phyloP scores from a whole-genome alignment of 805 yeast species.

The Nakazawaea sp. region DNA sequence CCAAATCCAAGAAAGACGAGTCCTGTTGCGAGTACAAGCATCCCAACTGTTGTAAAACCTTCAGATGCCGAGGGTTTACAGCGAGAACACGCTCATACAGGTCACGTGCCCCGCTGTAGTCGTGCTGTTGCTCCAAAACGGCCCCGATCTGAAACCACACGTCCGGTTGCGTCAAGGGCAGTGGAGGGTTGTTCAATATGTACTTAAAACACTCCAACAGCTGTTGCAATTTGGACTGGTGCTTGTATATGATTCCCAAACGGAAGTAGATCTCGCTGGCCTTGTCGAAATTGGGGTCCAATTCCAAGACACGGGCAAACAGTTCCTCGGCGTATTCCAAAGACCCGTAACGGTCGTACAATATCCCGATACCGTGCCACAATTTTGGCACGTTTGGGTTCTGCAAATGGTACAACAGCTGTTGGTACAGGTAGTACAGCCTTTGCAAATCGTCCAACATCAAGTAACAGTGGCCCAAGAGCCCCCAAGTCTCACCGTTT shows the following conservation, averaged over 20 bases:
- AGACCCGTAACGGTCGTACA: constrained; percentile 94
- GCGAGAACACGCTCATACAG: constrained; percentile 90
- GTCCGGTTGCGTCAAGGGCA: constrained; percentile 92
- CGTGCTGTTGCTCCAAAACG: constrained; percentile 89
- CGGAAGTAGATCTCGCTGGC: constrained; percentile 95
- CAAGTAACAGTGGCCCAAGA: constrained; percentile 90
- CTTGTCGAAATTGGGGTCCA: constrained; percentile 94
- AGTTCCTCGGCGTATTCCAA: constrained; percentile 98
- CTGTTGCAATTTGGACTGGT: constrained; percentile 79
- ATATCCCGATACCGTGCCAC: constrained; percentile 98
- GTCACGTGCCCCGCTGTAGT: constrained; percentile 85
- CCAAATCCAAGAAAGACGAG: constrained; percentile 71
- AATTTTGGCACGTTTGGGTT: constrained; percentile 94
- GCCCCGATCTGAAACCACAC: constrained; percentile 99
- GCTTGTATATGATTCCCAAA: constrained; percentile 92
- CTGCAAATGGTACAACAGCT: constrained; percentile 83
- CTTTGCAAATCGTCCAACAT: constrained; percentile 95
- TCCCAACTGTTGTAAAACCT: constrained; percentile 92
- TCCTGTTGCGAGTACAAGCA: constrained; percentile 81
- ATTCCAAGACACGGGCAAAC: constrained; percentile 88
- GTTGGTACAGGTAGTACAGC: constrained; percentile 95
- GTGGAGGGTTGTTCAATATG: constrained; percentile 85
- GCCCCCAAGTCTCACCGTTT: constrained; percentile 96
- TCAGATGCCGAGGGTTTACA: constrained; percentile 90
- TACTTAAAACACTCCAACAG: constrained; percentile 94